Evolutionary conservation across 768 basidiomycete genomes (phyloP), one percentile per base, ranked within the genome.

Genomic region (Xanthoconium stramineum): DNA sequence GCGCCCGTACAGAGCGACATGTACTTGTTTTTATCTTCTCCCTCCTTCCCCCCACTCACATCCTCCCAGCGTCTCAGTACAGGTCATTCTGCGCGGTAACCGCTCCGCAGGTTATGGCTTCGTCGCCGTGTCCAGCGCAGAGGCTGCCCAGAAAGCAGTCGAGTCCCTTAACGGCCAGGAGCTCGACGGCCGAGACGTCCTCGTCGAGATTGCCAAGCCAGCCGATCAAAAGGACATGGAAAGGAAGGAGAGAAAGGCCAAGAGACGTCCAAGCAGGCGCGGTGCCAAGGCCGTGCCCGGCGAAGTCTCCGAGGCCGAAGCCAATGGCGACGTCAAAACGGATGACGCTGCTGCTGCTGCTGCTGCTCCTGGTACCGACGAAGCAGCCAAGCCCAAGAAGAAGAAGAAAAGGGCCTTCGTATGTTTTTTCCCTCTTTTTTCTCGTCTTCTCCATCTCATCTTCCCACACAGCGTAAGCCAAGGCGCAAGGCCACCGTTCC

Each of bases 51-150:
- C 47, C 10, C 37, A 24, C 46, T 47, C 63, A 63, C 50, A 66
- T 32, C 55, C 39, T 59, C 58, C 57, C 55, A 95, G 92, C 69
- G 75, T 90, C 67, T 85, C 90, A 61, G 90, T 83, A 64, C 87
- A 91, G 74, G 84, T 95, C 74, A 93, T 95, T 75, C 76, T 85
- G 75, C 91, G 92, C 64, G 89, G 90, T 69, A 76, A 78, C 55
- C 88, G 90, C 72, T 88, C 92, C 59, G 88, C 92, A 69, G 91
- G 94, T 58, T 96, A 95, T 75, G 94, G 92, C 64, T 96, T 96
- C 73, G 93, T 95, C 70, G 85, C 92, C 64, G 80, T 94, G 73
- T 76, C 82, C 69, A 86, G 80, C 72, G 78, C 78, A 71, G 91
- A 90, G 75, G 90, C 92, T 70, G 91, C 89, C 59, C 80, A 91